Base-by-base conservation (phyloP, 768 basidiomycete species). In the Russula griseocarnosa region DNA sequence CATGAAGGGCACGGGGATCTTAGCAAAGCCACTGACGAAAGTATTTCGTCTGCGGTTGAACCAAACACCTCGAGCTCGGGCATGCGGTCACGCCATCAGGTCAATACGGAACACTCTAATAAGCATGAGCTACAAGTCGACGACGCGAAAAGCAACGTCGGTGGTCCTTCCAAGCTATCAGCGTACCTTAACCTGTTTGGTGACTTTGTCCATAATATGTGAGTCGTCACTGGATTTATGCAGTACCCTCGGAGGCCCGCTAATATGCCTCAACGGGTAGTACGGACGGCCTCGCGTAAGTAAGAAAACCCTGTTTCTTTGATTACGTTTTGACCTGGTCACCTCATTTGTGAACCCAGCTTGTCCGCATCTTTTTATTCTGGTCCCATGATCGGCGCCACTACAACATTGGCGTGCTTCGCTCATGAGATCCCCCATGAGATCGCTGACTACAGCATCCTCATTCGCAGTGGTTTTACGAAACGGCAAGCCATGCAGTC, bases 291-390 rank as follows among this genome's bases (percentile, higher is more conserved):
- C 82, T 96, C 55, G 89, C 89, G 88, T 91, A 77, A 71, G 87
- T n/a, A n/a, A n/a, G n/a, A 84, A 50, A 34, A 42, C 22, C 55
- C 28, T 55, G n/a, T 50, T 56, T 16, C 36, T 47, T 42, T 22
- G 55, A 55, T 67, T 67, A 55, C 63, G 67, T 67, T 61, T 66
- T 60, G 65, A 58, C 42, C 10, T 38, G 24, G 32, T 28, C 44
- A 58, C 26, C 51, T 46, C 40, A 46, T 28, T 30, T 60, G 46
- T 65, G 38, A 54, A 40, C 60, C 68, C 68, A 93, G 92, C 36
- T 94, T 96, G 90, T 89, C 92, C 18, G 93, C 94, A 58, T 93
- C 92, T n/a, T 96, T 95, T 79, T 95, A 95, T 73, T 92, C 92
- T n/a, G 92, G 90, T 38, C 94, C 94, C 3, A 78, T 94, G 62